Evolutionary conservation across 306 rosid genomes (phyloP).

Genomic region (Vicia sativa): DNA sequence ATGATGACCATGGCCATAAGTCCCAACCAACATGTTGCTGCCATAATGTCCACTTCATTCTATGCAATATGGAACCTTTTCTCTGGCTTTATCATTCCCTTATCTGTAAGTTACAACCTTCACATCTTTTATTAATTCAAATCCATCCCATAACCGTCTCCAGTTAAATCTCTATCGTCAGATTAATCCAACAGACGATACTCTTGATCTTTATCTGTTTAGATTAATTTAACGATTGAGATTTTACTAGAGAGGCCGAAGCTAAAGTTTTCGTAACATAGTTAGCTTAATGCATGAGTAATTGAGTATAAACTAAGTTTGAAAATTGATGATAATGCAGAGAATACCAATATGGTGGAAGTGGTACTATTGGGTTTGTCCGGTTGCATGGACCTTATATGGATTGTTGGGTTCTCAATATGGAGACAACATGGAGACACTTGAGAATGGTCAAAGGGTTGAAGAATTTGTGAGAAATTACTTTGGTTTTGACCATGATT

Average conservation of each 20-base stretch:
- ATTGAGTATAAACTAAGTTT: conserved; percentile 19
- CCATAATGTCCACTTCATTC: conserved; percentile 63
- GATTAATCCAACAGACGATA: neutral
- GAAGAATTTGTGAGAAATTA: conserved; percentile 62
- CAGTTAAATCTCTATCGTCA: neutral
- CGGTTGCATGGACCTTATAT: conserved; percentile 82
- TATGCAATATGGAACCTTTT: conserved; percentile 75
- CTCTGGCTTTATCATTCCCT: conserved; percentile 77
- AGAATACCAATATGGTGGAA: conserved; percentile 92
- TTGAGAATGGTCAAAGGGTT: conserved; percentile 69
- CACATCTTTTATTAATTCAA: neutral
- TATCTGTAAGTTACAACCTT: conserved; percentile 54
- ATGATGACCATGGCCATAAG: conserved; percentile 84
- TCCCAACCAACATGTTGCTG: conserved; percentile 67
- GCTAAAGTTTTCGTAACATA: neutral
- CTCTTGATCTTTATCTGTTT: neutral
- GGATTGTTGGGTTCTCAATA: conserved; percentile 74
- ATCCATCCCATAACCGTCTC: neutral
- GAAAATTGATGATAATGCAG: conserved; percentile 42
- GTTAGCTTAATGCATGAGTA: conserved; percentile 40
- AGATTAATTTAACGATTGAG: neutral
- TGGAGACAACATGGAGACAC: conserved; percentile 55
- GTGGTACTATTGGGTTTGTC: conserved; percentile 85
- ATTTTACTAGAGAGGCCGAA: neutral
- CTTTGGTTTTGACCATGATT: conserved; percentile 67